phyloP scores from a whole-genome alignment of 257 asterid genomes.

The Oldenlandia corymbosa region DNA sequence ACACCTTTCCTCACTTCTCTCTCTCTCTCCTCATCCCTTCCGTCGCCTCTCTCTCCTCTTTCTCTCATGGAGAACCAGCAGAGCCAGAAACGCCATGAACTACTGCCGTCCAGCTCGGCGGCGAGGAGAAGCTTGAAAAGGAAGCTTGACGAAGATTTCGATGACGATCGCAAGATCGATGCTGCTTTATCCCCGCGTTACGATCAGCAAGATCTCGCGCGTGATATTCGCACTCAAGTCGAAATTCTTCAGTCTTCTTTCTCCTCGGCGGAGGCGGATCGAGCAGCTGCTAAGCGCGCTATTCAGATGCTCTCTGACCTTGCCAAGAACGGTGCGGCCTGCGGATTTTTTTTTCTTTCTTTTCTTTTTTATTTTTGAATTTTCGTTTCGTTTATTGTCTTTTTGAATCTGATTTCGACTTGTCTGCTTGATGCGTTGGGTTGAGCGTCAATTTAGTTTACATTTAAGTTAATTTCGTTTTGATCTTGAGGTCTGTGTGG shows the following conservation, averaged over 20 bases:
- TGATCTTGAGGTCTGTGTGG: conserved; percentile 26
- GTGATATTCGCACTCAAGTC: conserved; percentile 32
- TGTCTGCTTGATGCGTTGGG: background rate
- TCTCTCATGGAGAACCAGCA: conserved; percentile 69
- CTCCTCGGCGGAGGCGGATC: conserved; percentile 37
- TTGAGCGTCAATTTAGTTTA: background rate
- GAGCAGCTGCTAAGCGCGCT: conserved; percentile 37
- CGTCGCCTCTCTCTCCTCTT: no score
- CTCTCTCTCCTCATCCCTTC: conserved; percentile 29
- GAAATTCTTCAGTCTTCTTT: conserved; percentile 30
- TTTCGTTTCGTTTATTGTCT: background rate
- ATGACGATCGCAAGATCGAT: conserved; percentile 54
- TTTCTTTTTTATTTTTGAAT: background rate
- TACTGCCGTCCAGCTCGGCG: conserved; percentile 39
- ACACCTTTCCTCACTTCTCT: conserved; percentile 19
- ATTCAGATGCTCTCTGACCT: conserved; percentile 37
- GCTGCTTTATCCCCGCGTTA: conserved; percentile 32
- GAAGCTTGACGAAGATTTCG: conserved; percentile 57
- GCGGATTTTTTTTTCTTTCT: background rate
- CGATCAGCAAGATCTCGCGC: conserved; percentile 57
- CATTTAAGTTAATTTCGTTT: conserved; percentile 11
- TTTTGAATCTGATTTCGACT: background rate
- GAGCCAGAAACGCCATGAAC: conserved; percentile 61
- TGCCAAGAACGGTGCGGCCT: conserved; percentile 34
- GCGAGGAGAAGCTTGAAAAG: conserved; percentile 77